These are phyloP conservation scores for Ophiocordyceps robertsii DNA, from an alignment of 2,329 filamentous ascomycete species.

Conservation along the genomic window DNA sequence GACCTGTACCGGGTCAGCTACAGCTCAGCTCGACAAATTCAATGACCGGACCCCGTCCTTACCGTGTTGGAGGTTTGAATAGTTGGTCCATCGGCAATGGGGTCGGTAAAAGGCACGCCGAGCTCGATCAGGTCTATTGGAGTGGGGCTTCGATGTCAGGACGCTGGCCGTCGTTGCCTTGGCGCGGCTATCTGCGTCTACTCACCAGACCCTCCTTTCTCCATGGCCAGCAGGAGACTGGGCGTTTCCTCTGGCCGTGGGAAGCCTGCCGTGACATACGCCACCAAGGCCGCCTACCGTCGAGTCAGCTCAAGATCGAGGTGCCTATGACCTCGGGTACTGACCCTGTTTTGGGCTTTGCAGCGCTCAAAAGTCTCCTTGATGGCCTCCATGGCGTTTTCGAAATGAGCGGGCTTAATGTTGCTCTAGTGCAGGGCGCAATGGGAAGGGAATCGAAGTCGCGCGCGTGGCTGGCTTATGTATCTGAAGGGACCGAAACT, in stretches of 20 bases:
- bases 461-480: neutral
- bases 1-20: slow-evolving; percentile 21
- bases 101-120: slow-evolving; percentile 92
- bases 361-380: slow-evolving; percentile 46
- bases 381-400: slow-evolving; percentile 36
- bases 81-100: slow-evolving; percentile 92
- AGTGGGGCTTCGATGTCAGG: neutral
- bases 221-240: slow-evolving; percentile 74
- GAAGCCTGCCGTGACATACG: slow-evolving; percentile 92
- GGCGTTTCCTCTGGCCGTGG: slow-evolving; percentile 72
- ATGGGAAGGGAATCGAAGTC: neutral
- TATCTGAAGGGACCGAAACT: neutral
- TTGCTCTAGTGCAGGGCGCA: neutral
- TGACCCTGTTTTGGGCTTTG: slow-evolving; percentile 45
- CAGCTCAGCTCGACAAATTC: slow-evolving; percentile 1
- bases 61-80: slow-evolving; percentile 91
- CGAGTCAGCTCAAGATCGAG: neutral
- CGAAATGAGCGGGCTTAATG: neutral
- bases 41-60: slow-evolving; percentile 18
- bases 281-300: slow-evolving; percentile 65
- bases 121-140: slow-evolving; percentile 74
- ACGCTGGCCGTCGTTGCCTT: neutral
- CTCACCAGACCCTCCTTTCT: slow-evolving; percentile 81
- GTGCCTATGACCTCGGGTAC: slow-evolving; percentile 9
- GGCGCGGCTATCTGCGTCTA: neutral